Base-by-base conservation (phyloP, 345 rosid species). In the Eucalyptus albens region DNA sequence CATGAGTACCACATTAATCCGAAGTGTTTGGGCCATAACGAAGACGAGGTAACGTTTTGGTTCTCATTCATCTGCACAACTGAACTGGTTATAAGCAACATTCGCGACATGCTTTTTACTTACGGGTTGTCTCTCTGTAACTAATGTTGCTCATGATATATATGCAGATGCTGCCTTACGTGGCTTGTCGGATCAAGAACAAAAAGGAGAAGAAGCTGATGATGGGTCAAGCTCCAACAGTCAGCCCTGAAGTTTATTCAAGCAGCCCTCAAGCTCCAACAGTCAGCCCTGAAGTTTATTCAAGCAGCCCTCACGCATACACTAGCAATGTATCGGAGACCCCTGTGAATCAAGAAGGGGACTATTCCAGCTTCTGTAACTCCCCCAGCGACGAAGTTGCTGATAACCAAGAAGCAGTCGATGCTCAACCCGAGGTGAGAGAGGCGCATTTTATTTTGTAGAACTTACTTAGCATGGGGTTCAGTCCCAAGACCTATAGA, bases 1-100 rank as follows among this genome's bases (percentile, higher is more conserved):
- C 93, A 93, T 19, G 96, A 95, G 62, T 90, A 50, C 12, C 86
- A 81, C 10, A 19, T 89, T 85, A 77, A 87, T 31, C 82, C 88
- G 9, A 50, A 31, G 33, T 88, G 65, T 87, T 91, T 93, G 33
- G 27, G 47, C 87, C 90, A 88, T 69, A n/a, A 26, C 29, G 47
- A 86, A 51, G 26, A 50, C n/a, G 26, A 86, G 88, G 56, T 50
- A 19, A 40, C 45, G 3, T 21, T 19, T 77, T 7, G 85, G 9
- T 40, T 77, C 47, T 77, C 3, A 77, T 77, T 77, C 45, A 77
- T 77, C 42, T 77, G 83, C 45, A 21, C 27, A 37, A 77, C 29
- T 40, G 15, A 22, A 40, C 24, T 77, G 29, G 15, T 40, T 77
- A 22, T 40, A 19, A 21, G 47, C 29, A 40, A 21, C 85, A 21